phyloP scores from a whole-genome alignment of 2,329 filamentous ascomycete species.

The Chalaropsis thielavioides region DNA sequence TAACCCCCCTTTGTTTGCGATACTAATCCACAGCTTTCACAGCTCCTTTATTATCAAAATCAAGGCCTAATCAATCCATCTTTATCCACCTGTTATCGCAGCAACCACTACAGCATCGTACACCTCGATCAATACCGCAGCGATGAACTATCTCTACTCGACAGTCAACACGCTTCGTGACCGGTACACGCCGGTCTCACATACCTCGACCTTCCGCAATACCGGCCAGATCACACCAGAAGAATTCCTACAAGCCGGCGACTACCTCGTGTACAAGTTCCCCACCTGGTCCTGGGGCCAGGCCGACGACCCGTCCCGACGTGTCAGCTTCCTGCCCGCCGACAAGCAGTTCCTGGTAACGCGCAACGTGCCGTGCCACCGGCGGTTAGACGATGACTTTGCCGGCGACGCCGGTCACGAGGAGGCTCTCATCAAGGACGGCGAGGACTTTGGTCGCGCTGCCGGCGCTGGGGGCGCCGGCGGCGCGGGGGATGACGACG shows the following conservation, averaged over 20 bases:
- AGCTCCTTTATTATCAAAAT: too few species aligned
- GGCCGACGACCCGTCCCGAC: conserved; percentile 65
- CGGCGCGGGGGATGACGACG: conserved; percentile 39
- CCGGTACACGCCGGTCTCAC: conserved; percentile 72
- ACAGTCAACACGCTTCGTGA: conserved; percentile 86
- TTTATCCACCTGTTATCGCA: not conserved
- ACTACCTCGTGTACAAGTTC: conserved; percentile 98
- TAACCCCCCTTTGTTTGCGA: not conserved
- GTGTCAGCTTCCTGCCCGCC: conserved; percentile 64
- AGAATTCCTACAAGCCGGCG: conserved; percentile 88
- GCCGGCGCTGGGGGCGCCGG: conserved; percentile 26
- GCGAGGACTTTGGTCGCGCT: conserved; percentile 40
- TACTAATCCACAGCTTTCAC: not conserved
- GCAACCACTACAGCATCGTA: not conserved
- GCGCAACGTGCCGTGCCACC: conserved; percentile 83
- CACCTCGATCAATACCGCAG: conserved; percentile 19
- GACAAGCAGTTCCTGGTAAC: conserved; percentile 95
- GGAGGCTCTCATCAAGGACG: conserved; percentile 71
- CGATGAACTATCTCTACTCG: conserved; percentile 84
- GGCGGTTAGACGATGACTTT: conserved; percentile 84
- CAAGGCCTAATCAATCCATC: too few species aligned
- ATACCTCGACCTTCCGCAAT: conserved; percentile 83
- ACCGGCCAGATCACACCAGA: conserved; percentile 95
- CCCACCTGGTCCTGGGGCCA: conserved; percentile 96
- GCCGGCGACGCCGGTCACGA: conserved; percentile 76